Base-by-base conservation (phyloP, 2,329 filamentous ascomycete genomes). In the Sporothrix humicola region DNA sequence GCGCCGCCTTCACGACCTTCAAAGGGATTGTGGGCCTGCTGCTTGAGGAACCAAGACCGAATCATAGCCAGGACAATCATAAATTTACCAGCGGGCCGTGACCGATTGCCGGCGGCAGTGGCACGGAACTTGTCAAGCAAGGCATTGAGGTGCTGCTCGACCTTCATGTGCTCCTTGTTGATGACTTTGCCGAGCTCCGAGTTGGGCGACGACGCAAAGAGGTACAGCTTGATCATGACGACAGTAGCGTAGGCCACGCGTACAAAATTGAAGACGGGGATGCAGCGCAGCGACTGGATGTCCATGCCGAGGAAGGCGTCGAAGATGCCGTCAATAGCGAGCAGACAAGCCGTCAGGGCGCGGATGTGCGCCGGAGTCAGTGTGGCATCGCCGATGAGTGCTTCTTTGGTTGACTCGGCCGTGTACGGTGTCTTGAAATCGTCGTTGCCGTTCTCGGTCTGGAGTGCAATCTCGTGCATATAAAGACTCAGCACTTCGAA, bases 401-500 rank as follows among this genome's bases (percentile, higher is more conserved):
- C 82, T 71, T 84, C 81, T 26, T 83, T 81, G 44, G 87, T 78
- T 63, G 83, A 80, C 9, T 84, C 83, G n/a, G 83, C 81, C 78
- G 83, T 84, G 77, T 84, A 84, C 8, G 84, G 84, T 23, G 83
- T 83, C 74, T 78, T 82, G 77, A 87, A 86, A 37, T 90, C 86
- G 8, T 89, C 84, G 23, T 83, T 84, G 75, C 88, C 87, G 71
- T 69, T 68, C 17, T 92, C 90, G 9, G 88, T 84, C 76, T 93
- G 90, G 76, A 95, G 87, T 2, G 88, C 90, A 72, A 93, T 88
- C 80, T 95, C 93, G 79, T 95, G 91, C 83, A 94, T 90, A 79
- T 92, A 94, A 2, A 95, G 83, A 75, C 86, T 91, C 50, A 93
- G 80, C 1, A 91, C 87, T 76, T 90, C 84, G 76, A 93, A 90